phyloP scores from a whole-genome alignment of 768 basidiomycete genomes.

The Epithele typhae region DNA sequence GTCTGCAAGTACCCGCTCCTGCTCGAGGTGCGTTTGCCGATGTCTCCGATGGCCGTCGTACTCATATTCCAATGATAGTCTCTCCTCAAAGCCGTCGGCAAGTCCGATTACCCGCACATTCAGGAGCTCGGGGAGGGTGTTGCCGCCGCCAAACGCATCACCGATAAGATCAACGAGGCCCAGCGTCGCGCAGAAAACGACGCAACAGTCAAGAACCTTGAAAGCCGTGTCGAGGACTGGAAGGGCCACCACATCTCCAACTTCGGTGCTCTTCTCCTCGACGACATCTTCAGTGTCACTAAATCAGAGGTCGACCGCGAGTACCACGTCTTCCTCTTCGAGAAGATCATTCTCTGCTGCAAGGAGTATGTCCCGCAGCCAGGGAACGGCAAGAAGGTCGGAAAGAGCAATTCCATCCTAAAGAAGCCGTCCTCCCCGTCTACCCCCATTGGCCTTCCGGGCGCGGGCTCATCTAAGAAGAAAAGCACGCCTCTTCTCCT shows the following conservation, averaged over 20 bases:
- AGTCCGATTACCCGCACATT: constrained; percentile 60
- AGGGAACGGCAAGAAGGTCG: constrained; percentile 59
- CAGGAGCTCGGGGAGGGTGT: constrained; percentile 83
- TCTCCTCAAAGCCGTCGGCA: constrained; percentile 66
- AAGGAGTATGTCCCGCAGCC: constrained; percentile 74
- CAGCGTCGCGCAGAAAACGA: constrained; percentile 89
- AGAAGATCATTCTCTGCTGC: constrained; percentile 98
- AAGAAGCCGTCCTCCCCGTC: constrained; percentile 69
- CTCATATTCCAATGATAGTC: constrained; percentile 42
- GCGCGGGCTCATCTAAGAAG: constrained; percentile 53
- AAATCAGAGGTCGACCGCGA: constrained; percentile 96
- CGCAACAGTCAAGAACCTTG: constrained; percentile 83
- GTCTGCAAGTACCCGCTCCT: constrained; percentile 98
- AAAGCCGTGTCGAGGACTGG: constrained; percentile 93
- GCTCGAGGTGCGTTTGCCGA: constrained; percentile 57
- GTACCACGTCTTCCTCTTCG: constrained; percentile 97
- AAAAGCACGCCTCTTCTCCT: constrained; percentile 79
- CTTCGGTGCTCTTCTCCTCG: constrained; percentile 91
- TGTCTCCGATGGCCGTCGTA: constrained; percentile 1
- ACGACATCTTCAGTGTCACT: constrained; percentile 93
- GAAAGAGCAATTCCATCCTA: constrained; percentile 84
- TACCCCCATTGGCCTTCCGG: constrained; percentile 40
- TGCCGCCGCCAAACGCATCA: constrained; percentile 86
- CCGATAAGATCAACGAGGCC: constrained; percentile 94
- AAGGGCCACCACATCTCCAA: constrained; percentile 95